These are phyloP conservation scores for Alternaria brassicicola DNA, from an alignment of 2,329 filamentous ascomycete species.

Conservation along the genomic window DNA sequence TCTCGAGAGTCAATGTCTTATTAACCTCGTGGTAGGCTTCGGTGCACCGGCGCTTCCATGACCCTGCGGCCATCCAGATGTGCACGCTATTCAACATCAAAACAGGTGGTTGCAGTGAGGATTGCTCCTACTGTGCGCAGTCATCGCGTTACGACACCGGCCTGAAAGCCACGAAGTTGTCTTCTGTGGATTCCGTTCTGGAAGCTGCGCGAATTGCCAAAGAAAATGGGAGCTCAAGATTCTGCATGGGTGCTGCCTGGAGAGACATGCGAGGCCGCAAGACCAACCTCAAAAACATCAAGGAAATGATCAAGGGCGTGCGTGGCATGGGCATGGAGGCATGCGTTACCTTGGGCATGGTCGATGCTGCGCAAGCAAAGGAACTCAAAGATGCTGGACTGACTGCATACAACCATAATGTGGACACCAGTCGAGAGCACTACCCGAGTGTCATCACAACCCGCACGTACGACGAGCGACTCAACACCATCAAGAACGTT, in stretches of 20 bases:
- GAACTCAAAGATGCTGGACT: constrained; percentile 83
- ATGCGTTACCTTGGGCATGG: constrained; percentile 94
- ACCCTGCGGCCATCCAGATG: constrained; percentile 82
- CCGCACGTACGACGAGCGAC: constrained; percentile 82
- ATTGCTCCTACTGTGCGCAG: constrained; percentile 92
- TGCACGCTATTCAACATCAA: constrained; percentile 98
- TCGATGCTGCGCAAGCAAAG: constrained; percentile 78
- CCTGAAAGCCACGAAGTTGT: constrained; percentile 78
- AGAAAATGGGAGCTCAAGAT: constrained; percentile 83
- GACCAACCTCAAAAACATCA: constrained; percentile 81
- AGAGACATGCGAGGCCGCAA: constrained; percentile 91
- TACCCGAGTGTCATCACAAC: constrained; percentile 88
- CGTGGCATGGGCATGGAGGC: constrained; percentile 84
- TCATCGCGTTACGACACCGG: constrained; percentile 81
- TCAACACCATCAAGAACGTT: constrained; percentile 79
- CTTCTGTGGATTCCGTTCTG: constrained; percentile 79
- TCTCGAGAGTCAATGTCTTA: neutral
- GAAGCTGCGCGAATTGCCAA: constrained; percentile 77
- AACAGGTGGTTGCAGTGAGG: constrained; percentile 88
- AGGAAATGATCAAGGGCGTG: constrained; percentile 83
- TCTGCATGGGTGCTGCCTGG: constrained; percentile 97
- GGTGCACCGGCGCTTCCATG: constrained; percentile 84
- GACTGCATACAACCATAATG: constrained; percentile 93
- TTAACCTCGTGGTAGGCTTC: constrained; percentile 60
- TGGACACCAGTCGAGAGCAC: constrained; percentile 88